Conservation (phyloP, 805 yeast species). For the Yamadazyma insecticola region DNA sequence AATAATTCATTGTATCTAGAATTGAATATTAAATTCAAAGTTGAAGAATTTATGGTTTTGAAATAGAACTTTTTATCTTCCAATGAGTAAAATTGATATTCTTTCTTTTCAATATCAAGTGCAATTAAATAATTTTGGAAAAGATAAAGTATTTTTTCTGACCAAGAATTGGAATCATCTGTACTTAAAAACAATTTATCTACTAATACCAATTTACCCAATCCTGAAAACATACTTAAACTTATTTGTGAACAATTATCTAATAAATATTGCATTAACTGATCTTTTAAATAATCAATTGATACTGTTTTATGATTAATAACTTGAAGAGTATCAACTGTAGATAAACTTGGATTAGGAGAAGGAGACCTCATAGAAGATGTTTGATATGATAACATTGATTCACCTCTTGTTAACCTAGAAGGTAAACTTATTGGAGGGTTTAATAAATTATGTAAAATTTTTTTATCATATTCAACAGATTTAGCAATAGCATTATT, state of each 20-base stretch:
- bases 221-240: constrained; percentile 20
- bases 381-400: constrained; percentile 3
- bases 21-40: constrained; percentile 14
- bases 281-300: constrained; percentile 23
- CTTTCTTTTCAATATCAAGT: neutral
- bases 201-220: constrained; percentile 34
- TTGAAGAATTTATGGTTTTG: constrained; percentile 22
- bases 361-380: constrained; percentile 14
- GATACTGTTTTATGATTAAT: constrained; percentile 14
- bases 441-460: constrained; percentile 1
- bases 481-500: constrained; percentile 8
- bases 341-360: constrained; percentile 16
- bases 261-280: constrained; percentile 25
- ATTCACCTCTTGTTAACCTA: constrained; percentile 5
- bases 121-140: constrained; percentile 28
- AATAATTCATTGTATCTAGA: constrained; percentile 10
- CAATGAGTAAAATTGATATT: constrained; percentile 1
- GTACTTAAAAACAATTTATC: constrained; percentile 24
- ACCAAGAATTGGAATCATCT: constrained; percentile 3
- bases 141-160: constrained; percentile 20
- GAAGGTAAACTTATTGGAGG: constrained; percentile 2
- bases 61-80: no score
- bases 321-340: constrained; percentile 13
- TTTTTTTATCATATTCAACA: constrained; percentile 8
- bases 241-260: constrained; percentile 17